These are phyloP conservation scores for Penicillium sp. DNA, from an alignment of 2,329 filamentous ascomycete species.

Conservation along the genomic window DNA sequence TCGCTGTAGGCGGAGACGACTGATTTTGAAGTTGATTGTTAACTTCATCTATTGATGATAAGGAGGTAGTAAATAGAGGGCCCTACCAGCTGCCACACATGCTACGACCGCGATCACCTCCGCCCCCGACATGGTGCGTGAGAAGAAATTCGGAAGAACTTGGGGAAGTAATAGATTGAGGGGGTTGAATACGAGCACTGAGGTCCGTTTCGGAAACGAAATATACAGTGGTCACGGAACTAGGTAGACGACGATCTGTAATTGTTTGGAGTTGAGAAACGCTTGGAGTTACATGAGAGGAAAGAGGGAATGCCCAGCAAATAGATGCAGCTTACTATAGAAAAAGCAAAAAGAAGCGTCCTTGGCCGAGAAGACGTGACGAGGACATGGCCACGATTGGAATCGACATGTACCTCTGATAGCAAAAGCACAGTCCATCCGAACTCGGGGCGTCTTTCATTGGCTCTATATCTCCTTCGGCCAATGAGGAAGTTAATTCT, in stretches of 20 bases:
- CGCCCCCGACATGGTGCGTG: slow-evolving; percentile 18
- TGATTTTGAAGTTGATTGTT: slow-evolving; percentile 8
- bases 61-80: neutral
- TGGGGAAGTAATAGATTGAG: neutral
- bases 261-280: neutral
- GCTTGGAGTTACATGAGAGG: neutral
- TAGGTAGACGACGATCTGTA: neutral
- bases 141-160: too few relatives aligned
- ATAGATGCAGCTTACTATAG: neutral
- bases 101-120: slow-evolving; percentile 25
- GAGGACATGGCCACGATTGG: neutral
- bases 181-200: neutral
- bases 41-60: neutral
- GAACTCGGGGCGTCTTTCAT: neutral
- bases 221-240: too few relatives aligned
- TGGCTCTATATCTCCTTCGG: neutral
- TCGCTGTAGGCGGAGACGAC: slow-evolving; percentile 36
- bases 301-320: neutral
- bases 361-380: neutral
- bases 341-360: neutral
- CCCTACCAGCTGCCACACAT: slow-evolving; percentile 26
- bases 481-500: neutral
- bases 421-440: slow-evolving; percentile 6
- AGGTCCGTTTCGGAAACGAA: too few relatives aligned
- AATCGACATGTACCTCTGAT: neutral